Conservation (phyloP, 805 yeast species). For the Zygosaccharomyces pseudorouxii region DNA sequence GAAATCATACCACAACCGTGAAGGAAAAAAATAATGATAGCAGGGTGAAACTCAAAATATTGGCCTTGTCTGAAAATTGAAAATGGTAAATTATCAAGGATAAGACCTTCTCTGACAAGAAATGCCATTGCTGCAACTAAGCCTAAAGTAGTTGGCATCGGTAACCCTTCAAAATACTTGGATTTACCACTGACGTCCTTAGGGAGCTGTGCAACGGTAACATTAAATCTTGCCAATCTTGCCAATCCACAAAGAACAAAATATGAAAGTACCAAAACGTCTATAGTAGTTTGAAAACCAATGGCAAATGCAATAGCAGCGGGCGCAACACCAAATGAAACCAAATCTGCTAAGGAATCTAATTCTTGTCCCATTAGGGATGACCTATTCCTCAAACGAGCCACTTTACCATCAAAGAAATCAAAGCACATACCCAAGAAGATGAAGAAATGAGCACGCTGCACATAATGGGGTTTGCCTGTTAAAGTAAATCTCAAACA, state of each 20-base stretch:
- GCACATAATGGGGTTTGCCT: slow-evolving; percentile 62
- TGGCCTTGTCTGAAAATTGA: slow-evolving; percentile 56
- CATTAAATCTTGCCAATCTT: slow-evolving; percentile 91
- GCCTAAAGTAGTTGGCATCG: slow-evolving; percentile 82
- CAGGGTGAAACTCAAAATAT: slow-evolving; percentile 69
- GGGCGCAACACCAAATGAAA: slow-evolving; percentile 94
- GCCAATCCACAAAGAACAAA: slow-evolving; percentile 93
- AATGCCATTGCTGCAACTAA: slow-evolving; percentile 71
- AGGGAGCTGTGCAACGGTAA: slow-evolving; percentile 88
- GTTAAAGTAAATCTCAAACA: slow-evolving; percentile 78
- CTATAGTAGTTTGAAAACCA: slow-evolving; percentile 82
- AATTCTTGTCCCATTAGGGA: slow-evolving; percentile 96
- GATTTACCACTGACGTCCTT: slow-evolving; percentile 85
- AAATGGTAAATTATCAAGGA: slow-evolving; percentile 55
- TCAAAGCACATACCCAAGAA: slow-evolving; percentile 92
- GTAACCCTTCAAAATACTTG: slow-evolving; percentile 91
- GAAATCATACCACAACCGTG: slow-evolving; percentile 92
- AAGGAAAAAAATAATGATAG: slow-evolving; percentile 55
- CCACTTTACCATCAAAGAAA: slow-evolving; percentile 95
- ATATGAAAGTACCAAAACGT: slow-evolving; percentile 67
- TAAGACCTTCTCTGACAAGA: slow-evolving; percentile 51
- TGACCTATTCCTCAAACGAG: slow-evolving; percentile 86
- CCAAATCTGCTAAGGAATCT: slow-evolving; percentile 92
- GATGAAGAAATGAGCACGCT: slow-evolving; percentile 85
- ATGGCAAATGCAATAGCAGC: slow-evolving; percentile 87